Base-by-base conservation (phyloP, 306 rosid genomes). In the Calophaca sinica region DNA sequence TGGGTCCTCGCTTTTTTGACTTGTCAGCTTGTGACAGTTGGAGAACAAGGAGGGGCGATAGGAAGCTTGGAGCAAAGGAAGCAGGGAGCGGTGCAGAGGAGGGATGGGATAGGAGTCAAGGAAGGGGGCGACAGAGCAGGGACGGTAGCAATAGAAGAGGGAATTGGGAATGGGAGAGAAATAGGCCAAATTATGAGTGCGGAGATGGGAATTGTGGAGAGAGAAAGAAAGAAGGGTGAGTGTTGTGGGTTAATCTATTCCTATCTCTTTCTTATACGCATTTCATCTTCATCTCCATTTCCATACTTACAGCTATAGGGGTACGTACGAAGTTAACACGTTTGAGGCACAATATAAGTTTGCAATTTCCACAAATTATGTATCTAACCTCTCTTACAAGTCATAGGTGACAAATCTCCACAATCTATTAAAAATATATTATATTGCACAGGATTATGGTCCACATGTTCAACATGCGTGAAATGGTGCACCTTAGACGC, bases 301-400 rank as follows among this genome's bases (percentile, higher is more conserved):
- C n/a, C n/a, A n/a, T n/a, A n/a, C n/a, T n/a, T n/a, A n/a, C n/a
- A n/a, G n/a, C n/a, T n/a, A n/a, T n/a, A n/a, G n/a, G n/a, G n/a
- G n/a, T n/a, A n/a, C n/a, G n/a, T n/a, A n/a, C n/a, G n/a, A n/a
- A n/a, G n/a, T n/a, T n/a, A n/a, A n/a, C n/a, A n/a, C n/a, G n/a
- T n/a, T n/a, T n/a, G n/a, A n/a, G n/a, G n/a, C n/a, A n/a, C n/a
- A n/a, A n/a, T n/a, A 58, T 58, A 32, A 32, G 64, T 58, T 58
- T 58, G 64, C 64, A 5, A 32, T 32, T 59, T 59, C 7, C 64
- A 60, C 5, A 33, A 60, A 60, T 33, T 12, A 60, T 60, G 45
- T 7, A 60, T 33, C 20, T 60, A 60, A 60, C 66, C 45, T 60
- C 44, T 60, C 44, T n/a, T 12, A 60, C 66, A 60, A 32, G 66